Conservation (phyloP, 2,329 filamentous ascomycete species). For the Neonectria neomacrospora region DNA sequence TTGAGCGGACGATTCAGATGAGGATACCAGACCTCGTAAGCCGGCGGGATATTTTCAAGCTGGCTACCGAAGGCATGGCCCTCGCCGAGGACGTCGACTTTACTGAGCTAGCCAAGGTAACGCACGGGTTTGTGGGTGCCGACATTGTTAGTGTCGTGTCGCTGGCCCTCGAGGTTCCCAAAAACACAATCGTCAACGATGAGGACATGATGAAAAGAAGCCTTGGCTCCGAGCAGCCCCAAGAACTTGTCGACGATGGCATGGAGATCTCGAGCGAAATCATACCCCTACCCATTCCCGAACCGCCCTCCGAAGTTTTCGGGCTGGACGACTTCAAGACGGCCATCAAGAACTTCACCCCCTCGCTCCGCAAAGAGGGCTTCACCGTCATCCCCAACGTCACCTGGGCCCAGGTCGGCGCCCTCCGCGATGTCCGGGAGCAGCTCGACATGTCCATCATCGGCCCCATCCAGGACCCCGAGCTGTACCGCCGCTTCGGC, state of each 20-base stretch:
- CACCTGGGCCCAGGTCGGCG: constrained; percentile 93
- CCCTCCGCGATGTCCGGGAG: constrained; percentile 80
- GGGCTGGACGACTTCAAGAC: constrained; percentile 70
- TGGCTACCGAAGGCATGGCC: constrained; percentile 73
- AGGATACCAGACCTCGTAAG: constrained; percentile 84
- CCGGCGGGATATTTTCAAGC: constrained; percentile 80
- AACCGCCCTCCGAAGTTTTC: constrained; percentile 23
- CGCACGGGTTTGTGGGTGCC: constrained; percentile 91
- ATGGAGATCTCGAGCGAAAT: constrained; percentile 33
- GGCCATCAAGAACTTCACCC: constrained; percentile 71
- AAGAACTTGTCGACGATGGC: constrained; percentile 17
- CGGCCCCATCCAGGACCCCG: constrained; percentile 85
- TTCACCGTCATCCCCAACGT: constrained; percentile 95
- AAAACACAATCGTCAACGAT: constrained; percentile 47
- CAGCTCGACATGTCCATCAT: constrained; percentile 89
- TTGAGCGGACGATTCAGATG: constrained; percentile 87
- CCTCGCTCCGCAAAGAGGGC: constrained; percentile 84
- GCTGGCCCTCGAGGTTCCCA: constrained; percentile 53
- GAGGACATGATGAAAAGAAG: constrained; percentile 2
- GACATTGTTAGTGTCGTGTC: constrained; percentile 78
- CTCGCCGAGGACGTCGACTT: constrained; percentile 80
- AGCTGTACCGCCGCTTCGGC: constrained; percentile 79
- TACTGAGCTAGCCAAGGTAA: constrained; percentile 78
- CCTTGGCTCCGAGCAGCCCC: not conserved
- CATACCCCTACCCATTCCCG: constrained; percentile 2